A percentile compares a stretch with the other conserved stretches of the same genome.
These are phyloP conservation scores for Athelia psychrophila DNA, from an alignment of 1,284 basidiomycete genomes.

Conservation along the genomic window DNA sequence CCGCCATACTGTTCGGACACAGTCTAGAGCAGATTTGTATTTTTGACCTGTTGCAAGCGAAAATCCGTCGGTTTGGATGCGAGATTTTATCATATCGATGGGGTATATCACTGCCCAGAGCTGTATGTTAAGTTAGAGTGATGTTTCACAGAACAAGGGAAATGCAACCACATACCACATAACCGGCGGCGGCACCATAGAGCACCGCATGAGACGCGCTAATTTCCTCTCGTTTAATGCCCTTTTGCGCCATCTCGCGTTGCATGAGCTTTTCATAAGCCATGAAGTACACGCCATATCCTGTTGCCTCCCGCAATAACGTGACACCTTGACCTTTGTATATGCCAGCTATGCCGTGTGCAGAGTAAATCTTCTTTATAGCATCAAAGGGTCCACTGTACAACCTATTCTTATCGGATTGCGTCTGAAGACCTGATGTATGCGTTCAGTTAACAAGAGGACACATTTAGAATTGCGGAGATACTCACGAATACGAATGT, in stretches of 20 bases:
- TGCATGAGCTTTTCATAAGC: constrained; percentile 93
- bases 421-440: constrained; percentile 78
- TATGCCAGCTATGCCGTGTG: constrained; percentile 79
- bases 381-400: constrained; percentile 89
- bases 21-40: constrained; percentile 82
- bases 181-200: constrained; percentile 86
- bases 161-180: constrained; percentile 54
- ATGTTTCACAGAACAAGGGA: not conserved
- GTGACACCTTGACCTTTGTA: constrained; percentile 95
- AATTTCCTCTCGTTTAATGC: constrained; percentile 74
- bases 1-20: constrained; percentile 77
- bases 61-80: constrained; percentile 94
- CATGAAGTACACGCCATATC: constrained; percentile 90
- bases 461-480: not conserved
- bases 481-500: constrained; percentile 89
- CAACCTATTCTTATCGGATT: constrained; percentile 67
- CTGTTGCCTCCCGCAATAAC: constrained; percentile 81
- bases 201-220: constrained; percentile 74
- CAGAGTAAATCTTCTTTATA: constrained; percentile 74
- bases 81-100: constrained; percentile 93
- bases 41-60: constrained; percentile 70
- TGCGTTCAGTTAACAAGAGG: constrained; percentile 3
- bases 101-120: constrained; percentile 88
- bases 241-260: constrained; percentile 70
- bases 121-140: constrained; percentile 31